Percentiles rank a stretch among this genome's conserved stretches.
Evolutionary conservation across 1,284 basidiomycete species (phyloP).

Genomic region (Moniliella sp.): DNA sequence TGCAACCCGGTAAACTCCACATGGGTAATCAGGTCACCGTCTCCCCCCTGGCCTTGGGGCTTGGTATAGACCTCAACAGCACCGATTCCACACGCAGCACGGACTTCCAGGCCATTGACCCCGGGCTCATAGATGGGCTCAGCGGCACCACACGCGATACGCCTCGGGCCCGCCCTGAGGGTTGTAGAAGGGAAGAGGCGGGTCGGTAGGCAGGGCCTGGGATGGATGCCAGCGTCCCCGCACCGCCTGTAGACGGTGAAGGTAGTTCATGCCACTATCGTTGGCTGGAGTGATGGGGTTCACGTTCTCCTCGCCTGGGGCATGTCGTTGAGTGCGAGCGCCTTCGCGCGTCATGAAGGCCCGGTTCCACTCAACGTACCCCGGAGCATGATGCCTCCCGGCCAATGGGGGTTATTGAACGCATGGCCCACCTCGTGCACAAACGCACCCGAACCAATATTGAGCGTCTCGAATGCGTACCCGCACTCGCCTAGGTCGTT

Average conservation of each 20-base stretch:
- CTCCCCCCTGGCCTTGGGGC: no score
- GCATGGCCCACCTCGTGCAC: background rate
- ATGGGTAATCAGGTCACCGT: slow-evolving; percentile 4
- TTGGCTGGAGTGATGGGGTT: slow-evolving; percentile 5
- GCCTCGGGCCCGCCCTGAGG: slow-evolving; percentile 1
- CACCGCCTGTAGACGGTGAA: slow-evolving; percentile 10
- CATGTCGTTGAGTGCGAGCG: slow-evolving; percentile 1
- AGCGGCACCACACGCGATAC: slow-evolving; percentile 6
- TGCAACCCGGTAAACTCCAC: slow-evolving; percentile 8
- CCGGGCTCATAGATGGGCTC: slow-evolving; percentile 7
- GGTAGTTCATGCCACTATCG: slow-evolving; percentile 9
- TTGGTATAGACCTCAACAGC: slow-evolving; percentile 5
- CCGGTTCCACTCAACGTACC: slow-evolving; percentile 14
- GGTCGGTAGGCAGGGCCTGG: slow-evolving; percentile 8
- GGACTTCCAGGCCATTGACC: slow-evolving; percentile 4
- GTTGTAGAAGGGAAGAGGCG: slow-evolving; percentile 4
- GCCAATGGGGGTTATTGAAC: slow-evolving; percentile 2
- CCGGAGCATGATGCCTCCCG: slow-evolving; percentile 10
- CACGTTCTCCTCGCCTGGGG: slow-evolving; percentile 1
- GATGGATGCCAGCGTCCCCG: slow-evolving; percentile 13
- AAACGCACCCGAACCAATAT: slow-evolving; percentile 12
- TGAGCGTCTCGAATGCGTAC: slow-evolving; percentile 12
- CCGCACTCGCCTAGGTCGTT: slow-evolving; percentile 11
- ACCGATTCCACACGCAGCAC: slow-evolving; percentile 7
- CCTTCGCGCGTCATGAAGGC: slow-evolving; percentile 18